Evolutionary conservation across 495 filamentous ascomycete species (phyloP).

Genomic region (Aspergillus kassunensis): DNA sequence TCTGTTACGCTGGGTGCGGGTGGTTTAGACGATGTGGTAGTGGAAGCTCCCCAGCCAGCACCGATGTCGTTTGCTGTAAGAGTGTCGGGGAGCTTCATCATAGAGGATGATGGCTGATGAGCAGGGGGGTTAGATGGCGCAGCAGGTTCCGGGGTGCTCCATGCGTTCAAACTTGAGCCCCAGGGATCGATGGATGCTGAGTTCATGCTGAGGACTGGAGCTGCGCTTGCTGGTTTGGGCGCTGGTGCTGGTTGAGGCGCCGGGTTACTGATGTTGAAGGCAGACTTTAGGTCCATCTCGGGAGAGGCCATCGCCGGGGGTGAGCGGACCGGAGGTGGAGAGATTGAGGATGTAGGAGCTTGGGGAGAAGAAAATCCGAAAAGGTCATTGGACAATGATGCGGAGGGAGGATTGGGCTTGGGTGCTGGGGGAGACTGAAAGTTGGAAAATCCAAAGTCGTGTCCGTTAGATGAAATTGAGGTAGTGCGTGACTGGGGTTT

Average conservation of each 20-base stretch:
- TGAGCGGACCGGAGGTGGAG: slow-evolving; percentile 34
- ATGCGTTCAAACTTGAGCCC: slow-evolving; percentile 50
- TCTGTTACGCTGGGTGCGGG: slow-evolving; percentile 60
- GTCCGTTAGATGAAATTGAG: slow-evolving; percentile 46
- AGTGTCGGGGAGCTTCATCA: slow-evolving; percentile 47
- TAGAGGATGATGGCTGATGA: slow-evolving; percentile 24
- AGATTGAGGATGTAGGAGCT: slow-evolving; percentile 35
- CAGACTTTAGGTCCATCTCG: slow-evolving; percentile 51
- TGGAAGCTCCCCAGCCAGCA: slow-evolving; percentile 54
- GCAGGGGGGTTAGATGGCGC: slow-evolving; percentile 19
- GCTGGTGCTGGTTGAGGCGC: slow-evolving; percentile 42
- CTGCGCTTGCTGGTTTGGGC: slow-evolving; percentile 35
- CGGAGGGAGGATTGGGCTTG: slow-evolving; percentile 41
- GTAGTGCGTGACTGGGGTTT: slow-evolving; percentile 41
- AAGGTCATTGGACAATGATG: slow-evolving; percentile 57
- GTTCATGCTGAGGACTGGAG: slow-evolving; percentile 29
- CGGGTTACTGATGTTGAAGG: slow-evolving; percentile 72
- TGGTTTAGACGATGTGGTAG: slow-evolving; percentile 35
- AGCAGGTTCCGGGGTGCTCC: slow-evolving; percentile 46
- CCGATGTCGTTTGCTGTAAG: slow-evolving; percentile 44
- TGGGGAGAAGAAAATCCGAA: slow-evolving; percentile 72
- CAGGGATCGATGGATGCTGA: slow-evolving; percentile 44
- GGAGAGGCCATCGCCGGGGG: slow-evolving; percentile 34
- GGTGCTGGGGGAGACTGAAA: slow-evolving; percentile 39
- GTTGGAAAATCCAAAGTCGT: slow-evolving; percentile 49